These are phyloP conservation scores for Liquidambar formosana DNA, from an alignment of 164 flowering plant genomes.

Conservation along the genomic window DNA sequence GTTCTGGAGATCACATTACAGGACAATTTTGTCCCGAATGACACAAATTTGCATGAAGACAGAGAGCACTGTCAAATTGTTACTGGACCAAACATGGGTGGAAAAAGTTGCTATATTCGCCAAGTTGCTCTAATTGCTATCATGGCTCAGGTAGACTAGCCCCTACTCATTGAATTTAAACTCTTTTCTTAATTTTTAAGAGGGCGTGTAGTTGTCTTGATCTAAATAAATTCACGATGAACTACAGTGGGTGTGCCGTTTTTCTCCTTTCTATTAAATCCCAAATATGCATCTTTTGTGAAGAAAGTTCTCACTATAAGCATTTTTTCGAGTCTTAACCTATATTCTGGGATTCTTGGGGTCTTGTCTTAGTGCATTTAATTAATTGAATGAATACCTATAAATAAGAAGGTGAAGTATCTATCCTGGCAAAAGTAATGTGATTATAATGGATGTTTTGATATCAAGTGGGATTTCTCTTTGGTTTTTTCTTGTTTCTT, in stretches of 20 bases:
- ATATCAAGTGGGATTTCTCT: not conserved
- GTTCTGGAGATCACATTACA: constrained; percentile 72
- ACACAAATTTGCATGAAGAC: constrained; percentile 69
- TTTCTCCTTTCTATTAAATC: not conserved
- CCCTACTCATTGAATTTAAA: not conserved
- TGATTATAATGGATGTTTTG: not conserved
- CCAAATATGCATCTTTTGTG: not conserved
- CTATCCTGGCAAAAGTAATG: no score
- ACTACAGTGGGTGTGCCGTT: not conserved
- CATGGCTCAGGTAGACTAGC: constrained; percentile 97
- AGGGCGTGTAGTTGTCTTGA: not conserved
- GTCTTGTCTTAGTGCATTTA: not conserved
- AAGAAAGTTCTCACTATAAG: not conserved
- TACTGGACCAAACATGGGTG: constrained; percentile 99
- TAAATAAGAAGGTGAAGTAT: no score
- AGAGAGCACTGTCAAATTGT: constrained; percentile 80
- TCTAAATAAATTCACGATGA: not conserved
- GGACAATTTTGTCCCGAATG: constrained; percentile 90
- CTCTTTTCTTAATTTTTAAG: not conserved
- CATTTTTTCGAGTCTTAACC: no score
- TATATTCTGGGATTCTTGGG: not conserved
- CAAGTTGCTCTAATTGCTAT: constrained; percentile 93
- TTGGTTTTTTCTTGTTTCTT: not conserved
- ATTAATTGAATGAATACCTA: not conserved
- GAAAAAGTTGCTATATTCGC: constrained; percentile 98